Percentiles rank a stretch among this genome's conserved stretches.
phyloP scores from a whole-genome alignment of 345 rosid genomes.

The Schrenkiella parvula region DNA sequence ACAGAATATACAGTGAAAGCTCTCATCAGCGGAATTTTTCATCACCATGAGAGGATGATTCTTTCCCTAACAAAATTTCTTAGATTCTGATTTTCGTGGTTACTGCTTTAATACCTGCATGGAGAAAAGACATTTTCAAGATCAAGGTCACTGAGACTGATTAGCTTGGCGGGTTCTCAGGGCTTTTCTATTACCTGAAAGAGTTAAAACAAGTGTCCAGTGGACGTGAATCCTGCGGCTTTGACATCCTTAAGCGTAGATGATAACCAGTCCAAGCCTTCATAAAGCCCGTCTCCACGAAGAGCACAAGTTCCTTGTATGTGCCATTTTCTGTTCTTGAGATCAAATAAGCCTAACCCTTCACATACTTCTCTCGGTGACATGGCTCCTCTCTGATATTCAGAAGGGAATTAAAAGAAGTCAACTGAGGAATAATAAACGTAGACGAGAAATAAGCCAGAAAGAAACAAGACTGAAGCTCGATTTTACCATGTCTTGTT shows the following conservation, averaged over 20 bases:
- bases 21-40: no score
- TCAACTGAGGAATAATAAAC: neutral
- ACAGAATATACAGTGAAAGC: constrained; percentile 19
- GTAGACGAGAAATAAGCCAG: neutral
- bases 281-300: constrained; percentile 93
- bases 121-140: neutral
- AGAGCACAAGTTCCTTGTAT: constrained; percentile 98
- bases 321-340: constrained; percentile 98
- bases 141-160: neutral
- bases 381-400: constrained; percentile 91
- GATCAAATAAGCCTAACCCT: constrained; percentile 86
- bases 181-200: constrained; percentile 31
- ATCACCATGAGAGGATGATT: constrained; percentile 7
- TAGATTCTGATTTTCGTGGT: neutral
- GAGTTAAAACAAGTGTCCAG: constrained; percentile 60
- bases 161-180: neutral
- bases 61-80: neutral
- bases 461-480: neutral
- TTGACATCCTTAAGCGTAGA: constrained; percentile 82
- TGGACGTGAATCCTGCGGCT: constrained; percentile 88
- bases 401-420: neutral
- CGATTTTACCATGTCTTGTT: constrained; percentile 90
- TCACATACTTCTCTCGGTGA: constrained; percentile 91
- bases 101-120: constrained; percentile 1
- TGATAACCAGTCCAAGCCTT: constrained; percentile 95